These are phyloP conservation scores for Brassica rapa DNA, from an alignment of 345 rosid genomes.

Conservation along the genomic window DNA sequence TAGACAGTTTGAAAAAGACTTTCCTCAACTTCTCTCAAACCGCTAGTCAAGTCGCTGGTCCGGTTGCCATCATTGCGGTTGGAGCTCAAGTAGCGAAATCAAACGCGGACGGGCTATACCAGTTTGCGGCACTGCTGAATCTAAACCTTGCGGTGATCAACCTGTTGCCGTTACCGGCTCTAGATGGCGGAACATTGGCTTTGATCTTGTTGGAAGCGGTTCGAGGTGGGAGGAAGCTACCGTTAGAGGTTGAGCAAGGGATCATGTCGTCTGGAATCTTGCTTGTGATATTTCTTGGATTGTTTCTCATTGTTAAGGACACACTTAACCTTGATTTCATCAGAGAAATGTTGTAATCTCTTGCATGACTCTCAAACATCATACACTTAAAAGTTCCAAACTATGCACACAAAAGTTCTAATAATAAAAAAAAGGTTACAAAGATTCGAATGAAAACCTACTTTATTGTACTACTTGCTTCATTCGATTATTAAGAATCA, in stretches of 20 bases:
- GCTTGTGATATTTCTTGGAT: slow-evolving; percentile 77
- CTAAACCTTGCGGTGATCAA: slow-evolving; percentile 89
- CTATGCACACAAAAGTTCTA: slow-evolving; percentile 36
- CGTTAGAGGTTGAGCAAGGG: slow-evolving; percentile 82
- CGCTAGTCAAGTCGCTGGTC: slow-evolving; percentile 91
- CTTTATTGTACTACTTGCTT: too few species aligned
- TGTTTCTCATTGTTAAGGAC: slow-evolving; percentile 81
- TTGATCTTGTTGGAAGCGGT: slow-evolving; percentile 78
- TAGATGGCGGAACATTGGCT: slow-evolving; percentile 94
- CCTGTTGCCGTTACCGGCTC: slow-evolving; percentile 91
- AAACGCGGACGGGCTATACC: slow-evolving; percentile 79
- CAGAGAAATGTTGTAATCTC: slow-evolving; percentile 61
- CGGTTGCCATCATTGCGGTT: slow-evolving; percentile 93
- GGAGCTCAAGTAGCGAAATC: slow-evolving; percentile 99
- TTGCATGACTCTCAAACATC: slow-evolving; percentile 5
- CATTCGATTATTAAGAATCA: too few species aligned
- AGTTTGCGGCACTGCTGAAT: slow-evolving; percentile 90
- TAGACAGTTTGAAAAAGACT: slow-evolving; percentile 83
- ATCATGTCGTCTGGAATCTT: slow-evolving; percentile 87
- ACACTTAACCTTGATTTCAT: slow-evolving; percentile 90
- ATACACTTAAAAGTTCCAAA: slow-evolving; percentile 6
- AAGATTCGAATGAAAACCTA: not conserved
- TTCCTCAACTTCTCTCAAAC: slow-evolving; percentile 84
- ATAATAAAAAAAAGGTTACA: slow-evolving; percentile 1
- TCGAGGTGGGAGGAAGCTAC: slow-evolving; percentile 88